A percentile compares a stretch with the other conserved stretches of the same genome.
These are phyloP conservation scores for Aspergillus floridensis DNA, from an alignment of 2,329 filamentous ascomycete genomes.

Conservation along the genomic window DNA sequence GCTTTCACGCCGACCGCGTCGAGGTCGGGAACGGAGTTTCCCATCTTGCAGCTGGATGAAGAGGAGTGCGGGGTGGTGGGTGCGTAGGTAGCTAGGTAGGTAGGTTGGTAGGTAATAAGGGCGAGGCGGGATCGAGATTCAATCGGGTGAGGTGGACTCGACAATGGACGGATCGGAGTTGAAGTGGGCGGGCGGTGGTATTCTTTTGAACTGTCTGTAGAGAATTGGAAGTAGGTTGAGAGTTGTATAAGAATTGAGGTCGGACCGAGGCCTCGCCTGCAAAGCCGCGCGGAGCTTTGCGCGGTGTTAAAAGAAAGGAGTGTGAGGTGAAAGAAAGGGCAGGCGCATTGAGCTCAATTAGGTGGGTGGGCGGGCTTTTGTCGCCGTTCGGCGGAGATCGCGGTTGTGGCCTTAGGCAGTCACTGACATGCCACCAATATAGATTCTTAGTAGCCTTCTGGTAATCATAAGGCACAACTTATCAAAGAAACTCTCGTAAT, in stretches of 20 bases:
- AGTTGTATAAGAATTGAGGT: background rate
- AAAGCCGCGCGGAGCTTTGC: background rate
- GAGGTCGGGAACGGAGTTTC: constrained; percentile 42
- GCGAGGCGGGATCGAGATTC: background rate
- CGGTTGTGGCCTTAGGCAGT: constrained; percentile 24
- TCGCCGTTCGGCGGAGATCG: constrained; percentile 2
- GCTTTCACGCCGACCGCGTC: constrained; percentile 60
- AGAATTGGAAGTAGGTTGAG: background rate
- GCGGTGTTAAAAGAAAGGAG: background rate
- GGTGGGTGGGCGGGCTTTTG: background rate
- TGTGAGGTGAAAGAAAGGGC: background rate
- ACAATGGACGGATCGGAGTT: background rate
- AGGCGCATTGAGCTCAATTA: constrained; percentile 5
- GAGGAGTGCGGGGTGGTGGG: background rate
- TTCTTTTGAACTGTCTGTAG: background rate
- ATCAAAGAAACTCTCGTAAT: too few relatives aligned
- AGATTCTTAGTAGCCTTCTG: background rate
- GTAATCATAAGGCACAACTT: too few relatives aligned
- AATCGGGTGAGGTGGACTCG: background rate
- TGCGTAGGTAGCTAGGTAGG: background rate
- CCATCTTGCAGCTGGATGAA: constrained; percentile 27
- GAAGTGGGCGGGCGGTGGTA: background rate
- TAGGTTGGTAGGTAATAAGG: constrained; percentile 3
- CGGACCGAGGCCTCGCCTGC: background rate
- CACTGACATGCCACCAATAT: constrained; percentile 1